A percentile compares a stretch with the other conserved stretches of the same genome.
Conservation (phyloP, 805 yeast genomes). For the Cyberlindnera subsufficiens region DNA sequence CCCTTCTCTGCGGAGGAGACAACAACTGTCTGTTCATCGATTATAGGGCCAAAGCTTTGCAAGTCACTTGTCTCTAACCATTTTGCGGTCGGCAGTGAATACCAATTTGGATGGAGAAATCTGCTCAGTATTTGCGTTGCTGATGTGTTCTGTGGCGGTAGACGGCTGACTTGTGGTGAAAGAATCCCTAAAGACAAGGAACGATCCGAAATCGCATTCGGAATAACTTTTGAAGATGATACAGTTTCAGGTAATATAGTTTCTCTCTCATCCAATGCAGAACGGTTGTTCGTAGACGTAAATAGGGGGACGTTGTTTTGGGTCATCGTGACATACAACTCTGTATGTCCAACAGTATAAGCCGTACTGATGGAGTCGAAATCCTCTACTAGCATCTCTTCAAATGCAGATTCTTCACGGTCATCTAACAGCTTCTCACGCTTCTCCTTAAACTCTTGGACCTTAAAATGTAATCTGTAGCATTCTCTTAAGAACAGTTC, state of each 20-base stretch:
- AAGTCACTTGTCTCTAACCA: slow-evolving; percentile 54
- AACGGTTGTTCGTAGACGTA: slow-evolving; percentile 62
- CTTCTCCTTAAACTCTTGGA: slow-evolving; percentile 5
- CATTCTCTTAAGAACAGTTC: slow-evolving; percentile 63
- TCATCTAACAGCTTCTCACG: slow-evolving; percentile 9
- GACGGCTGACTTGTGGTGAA: slow-evolving; percentile 16
- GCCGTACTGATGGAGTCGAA: slow-evolving; percentile 52
- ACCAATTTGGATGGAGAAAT: slow-evolving; percentile 59
- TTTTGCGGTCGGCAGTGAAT: slow-evolving; percentile 53
- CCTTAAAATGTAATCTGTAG: slow-evolving; percentile 29
- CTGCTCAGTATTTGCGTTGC: slow-evolving; percentile 50
- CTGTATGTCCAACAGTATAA: slow-evolving; percentile 50
- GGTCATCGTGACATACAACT: slow-evolving; percentile 55
- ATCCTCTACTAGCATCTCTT: slow-evolving; percentile 44
- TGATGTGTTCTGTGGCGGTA: slow-evolving; percentile 22
- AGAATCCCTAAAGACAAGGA: slow-evolving; percentile 26
- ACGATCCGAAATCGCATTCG: slow-evolving; percentile 28
- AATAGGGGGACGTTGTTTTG: slow-evolving; percentile 72
- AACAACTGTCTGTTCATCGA: slow-evolving; percentile 54
- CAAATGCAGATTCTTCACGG: slow-evolving; percentile 21
- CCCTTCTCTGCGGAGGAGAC: slow-evolving; percentile 46
- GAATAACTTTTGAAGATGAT: slow-evolving; percentile 60
- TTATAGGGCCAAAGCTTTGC: slow-evolving; percentile 59
- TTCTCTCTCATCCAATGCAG: slow-evolving; percentile 70
- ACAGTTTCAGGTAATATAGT: slow-evolving; percentile 64